Evolutionary conservation across 31 red algal genomes (phyloP), one percentile per base, ranked within the genome.

Genomic region (Endocladia muricata): DNA sequence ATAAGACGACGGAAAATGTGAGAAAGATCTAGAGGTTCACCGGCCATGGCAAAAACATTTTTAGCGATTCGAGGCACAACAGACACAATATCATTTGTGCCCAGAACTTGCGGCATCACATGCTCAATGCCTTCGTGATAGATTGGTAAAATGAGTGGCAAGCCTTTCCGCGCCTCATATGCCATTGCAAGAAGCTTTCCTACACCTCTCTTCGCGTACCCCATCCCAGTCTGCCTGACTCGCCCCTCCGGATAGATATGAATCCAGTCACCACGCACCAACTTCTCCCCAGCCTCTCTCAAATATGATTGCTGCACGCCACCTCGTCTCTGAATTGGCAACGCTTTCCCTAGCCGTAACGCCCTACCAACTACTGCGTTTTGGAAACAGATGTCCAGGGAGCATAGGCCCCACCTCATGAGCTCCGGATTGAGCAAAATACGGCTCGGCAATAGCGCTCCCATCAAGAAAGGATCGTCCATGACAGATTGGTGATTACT

Each of bases 71-170:
- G 55, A 22, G 95, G 95, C 31, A 93, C 51, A 0, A 82, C 41
- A 6, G 59, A 78, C 40, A 85, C 11, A 21, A 93, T 63, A 33
- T 79, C 77, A 51, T 97, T 77, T 17, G 85, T 86, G 17, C 78
- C 77, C 22, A n/a, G 56, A 17, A 81, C 70, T 70, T 97, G 95
- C 0, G 95, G 95, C 95, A 97, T 97, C 17, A 97, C 89, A 29
- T 76, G 68, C 59, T 97, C 89, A 73, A 93, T 74, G 41, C 95
- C 95, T 84, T 97, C 90, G 72, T 97, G 95, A 63, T 97, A 97
- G 47, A 97, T 70, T 28, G 95, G 94, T 23, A 96, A 23, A 41
- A 97, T 68, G 6, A 93, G 57, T 1, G 90, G 89, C 8, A 84
- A 37, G 30, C 69, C 84, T 43, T 58, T 62, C 2, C 58, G 43